Percentiles rank a stretch among this genome's conserved stretches.
Conservation (phyloP, 805 yeast genomes). For the Saturnispora serradocipensis region DNA sequence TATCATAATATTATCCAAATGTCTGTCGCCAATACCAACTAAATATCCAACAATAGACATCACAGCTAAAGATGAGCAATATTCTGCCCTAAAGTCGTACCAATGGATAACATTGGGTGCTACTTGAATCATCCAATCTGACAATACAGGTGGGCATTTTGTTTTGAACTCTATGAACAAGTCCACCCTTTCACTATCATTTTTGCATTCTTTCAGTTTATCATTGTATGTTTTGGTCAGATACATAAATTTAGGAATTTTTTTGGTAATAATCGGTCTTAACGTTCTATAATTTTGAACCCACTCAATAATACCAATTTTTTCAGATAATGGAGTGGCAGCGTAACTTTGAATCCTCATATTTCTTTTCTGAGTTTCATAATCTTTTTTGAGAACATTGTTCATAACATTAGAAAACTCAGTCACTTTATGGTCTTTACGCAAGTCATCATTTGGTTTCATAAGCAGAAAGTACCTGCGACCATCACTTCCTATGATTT, state of each 20-base stretch:
- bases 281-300: conserved; percentile 69
- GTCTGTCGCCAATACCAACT: conserved; percentile 92
- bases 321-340: conserved; percentile 80
- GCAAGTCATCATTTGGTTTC: conserved; percentile 80
- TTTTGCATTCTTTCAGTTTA: conserved; percentile 18
- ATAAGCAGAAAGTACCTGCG: conserved; percentile 65
- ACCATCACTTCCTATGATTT: conserved; percentile 72
- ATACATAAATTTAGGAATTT: conserved; percentile 7
- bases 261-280: conserved; percentile 43
- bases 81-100: conserved; percentile 71
- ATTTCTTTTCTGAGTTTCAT: conserved; percentile 65
- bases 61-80: conserved; percentile 76
- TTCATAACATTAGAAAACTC: conserved; percentile 85
- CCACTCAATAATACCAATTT: conserved; percentile 86
- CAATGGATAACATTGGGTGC: conserved; percentile 86
- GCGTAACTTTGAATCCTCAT: conserved; percentile 73
- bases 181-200: conserved; percentile 21
- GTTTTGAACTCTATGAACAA: conserved; percentile 28
- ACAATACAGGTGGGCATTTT: conserved; percentile 59
- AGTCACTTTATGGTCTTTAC: conserved; percentile 92
- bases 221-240: conserved; percentile 18
- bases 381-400: conserved; percentile 53
- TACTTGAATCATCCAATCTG: conserved; percentile 79
- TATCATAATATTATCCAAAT: conserved; percentile 81
- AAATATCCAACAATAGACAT: conserved; percentile 97